Evolutionary conservation across 2,329 filamentous ascomycete genomes (phyloP), one percentile per base, ranked within the genome.

Genomic region (Periconia digitata): DNA sequence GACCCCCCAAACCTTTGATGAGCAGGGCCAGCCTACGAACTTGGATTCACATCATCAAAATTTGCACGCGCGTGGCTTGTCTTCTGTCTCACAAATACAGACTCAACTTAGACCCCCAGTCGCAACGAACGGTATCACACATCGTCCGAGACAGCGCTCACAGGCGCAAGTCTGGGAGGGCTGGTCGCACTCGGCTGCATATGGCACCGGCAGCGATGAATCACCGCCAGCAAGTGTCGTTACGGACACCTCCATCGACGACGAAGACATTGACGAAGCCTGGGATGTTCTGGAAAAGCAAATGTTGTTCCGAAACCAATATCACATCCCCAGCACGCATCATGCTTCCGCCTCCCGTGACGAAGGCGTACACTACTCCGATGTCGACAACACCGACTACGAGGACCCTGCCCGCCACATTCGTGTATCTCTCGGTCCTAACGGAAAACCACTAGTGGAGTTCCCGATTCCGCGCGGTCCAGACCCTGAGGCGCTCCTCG

Each of bases 201-300:
- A 68, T 51, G 56, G 56, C 10, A 56, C 65, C 18, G 49, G 54
- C 29, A 59, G 54, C 40, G 65, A 69, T 40, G 63, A 66, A 22
- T 64, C 60, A 0, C 65, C 66, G 1, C 56, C 65, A 2, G 59
- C 60, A 43, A 67, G 64, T 51, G 59, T 67, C 7, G 60, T 59
- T 1, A 67, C 66, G 10, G 61, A 67, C 40, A 62, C 56, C 0
- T 65, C 60, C 3, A 58, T 62, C n/a, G 63, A 67, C 38, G 66
- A 70, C 36, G 66, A 69, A 43, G 67, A 70, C 32, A 49, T 68
- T 13, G 68, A 71, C 50, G 64, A 69, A 17, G 58, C 67, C 8
- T 71, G 67, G 67, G 67, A 70, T 17, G 47, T 38, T 1, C 62
- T 68, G 29, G 67, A 70, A 22, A 59, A 60, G 2, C 41, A 56